Conservation (phyloP, 352 stramenopile genomes). For the Albugo laibachii region DNA sequence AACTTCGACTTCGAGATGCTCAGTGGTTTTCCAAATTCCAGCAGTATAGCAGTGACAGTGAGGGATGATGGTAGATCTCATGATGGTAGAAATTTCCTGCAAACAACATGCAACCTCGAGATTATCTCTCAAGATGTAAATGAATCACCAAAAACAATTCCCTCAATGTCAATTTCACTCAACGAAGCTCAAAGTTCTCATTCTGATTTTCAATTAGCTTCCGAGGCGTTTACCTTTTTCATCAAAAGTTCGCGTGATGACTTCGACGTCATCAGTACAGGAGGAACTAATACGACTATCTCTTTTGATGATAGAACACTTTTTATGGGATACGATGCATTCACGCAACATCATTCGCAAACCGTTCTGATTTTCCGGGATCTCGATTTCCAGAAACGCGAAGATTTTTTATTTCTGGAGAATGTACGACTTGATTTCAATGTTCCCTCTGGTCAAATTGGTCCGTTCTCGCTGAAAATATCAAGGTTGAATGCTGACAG, state of each 20-base stretch:
- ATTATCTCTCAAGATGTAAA: conserved; percentile 10
- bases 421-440: conserved; percentile 14
- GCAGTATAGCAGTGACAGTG: conserved; percentile 8
- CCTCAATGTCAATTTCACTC: conserved; percentile 1
- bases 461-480: conserved; percentile 21
- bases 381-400: conserved; percentile 9
- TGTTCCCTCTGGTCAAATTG: conserved; percentile 18
- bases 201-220: too few species aligned
- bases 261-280: conserved; percentile 9
- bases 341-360: conserved; percentile 7
- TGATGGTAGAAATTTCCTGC: conserved; percentile 6
- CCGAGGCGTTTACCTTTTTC: not conserved
- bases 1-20: conserved; percentile 13
- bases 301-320: conserved; percentile 8
- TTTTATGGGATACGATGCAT: conserved; percentile 14
- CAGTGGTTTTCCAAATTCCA: not conserved
- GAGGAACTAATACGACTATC: conserved; percentile 3
- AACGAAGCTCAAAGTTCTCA: conserved; percentile 5
- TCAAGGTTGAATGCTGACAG: conserved; percentile 9
- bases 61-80: conserved; percentile 12
- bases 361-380: conserved; percentile 9
- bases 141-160: conserved; percentile 7
- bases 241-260: conserved; percentile 6
- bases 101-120: conserved; percentile 4
- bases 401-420: conserved; percentile 10